These are phyloP conservation scores for Olyra latifolia DNA, from an alignment of 176 grass and related monocot genomes.

Conservation along the genomic window DNA sequence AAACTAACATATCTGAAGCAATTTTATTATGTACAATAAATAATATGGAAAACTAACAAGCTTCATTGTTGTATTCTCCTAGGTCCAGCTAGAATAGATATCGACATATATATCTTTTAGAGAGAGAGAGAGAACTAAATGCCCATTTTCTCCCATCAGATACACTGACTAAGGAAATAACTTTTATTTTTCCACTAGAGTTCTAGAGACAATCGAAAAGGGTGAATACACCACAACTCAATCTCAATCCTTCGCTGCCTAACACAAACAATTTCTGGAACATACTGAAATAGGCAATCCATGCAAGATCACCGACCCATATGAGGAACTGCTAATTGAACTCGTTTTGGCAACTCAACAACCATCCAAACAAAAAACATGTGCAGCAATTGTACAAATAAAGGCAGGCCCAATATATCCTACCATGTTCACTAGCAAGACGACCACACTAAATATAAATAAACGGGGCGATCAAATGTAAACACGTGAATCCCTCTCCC, in stretches of 20 bases:
- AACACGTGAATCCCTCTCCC: background rate
- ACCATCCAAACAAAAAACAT: background rate
- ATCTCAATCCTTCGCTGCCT: background rate
- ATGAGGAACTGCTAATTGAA: background rate
- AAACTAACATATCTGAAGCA: background rate
- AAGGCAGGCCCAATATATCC: background rate
- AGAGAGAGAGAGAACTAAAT: background rate
- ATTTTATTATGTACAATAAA: background rate
- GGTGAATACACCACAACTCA: background rate
- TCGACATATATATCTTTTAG: background rate
- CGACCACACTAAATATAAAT: background rate
- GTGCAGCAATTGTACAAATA: conserved; percentile 1
- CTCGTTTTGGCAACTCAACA: background rate
- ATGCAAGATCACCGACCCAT: background rate
- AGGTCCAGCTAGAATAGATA: background rate
- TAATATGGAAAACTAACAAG: background rate
- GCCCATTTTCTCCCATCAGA: background rate
- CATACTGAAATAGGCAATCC: conserved; percentile 3
- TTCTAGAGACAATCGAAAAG: background rate
- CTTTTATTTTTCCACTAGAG: background rate
- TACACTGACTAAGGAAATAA: background rate
- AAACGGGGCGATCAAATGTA: background rate
- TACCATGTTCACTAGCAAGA: conserved; percentile 5
- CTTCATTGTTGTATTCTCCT: background rate
- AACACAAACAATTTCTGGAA: background rate